phyloP scores from a whole-genome alignment of 2,329 filamentous ascomycete species.

The Fusarium sp. region DNA sequence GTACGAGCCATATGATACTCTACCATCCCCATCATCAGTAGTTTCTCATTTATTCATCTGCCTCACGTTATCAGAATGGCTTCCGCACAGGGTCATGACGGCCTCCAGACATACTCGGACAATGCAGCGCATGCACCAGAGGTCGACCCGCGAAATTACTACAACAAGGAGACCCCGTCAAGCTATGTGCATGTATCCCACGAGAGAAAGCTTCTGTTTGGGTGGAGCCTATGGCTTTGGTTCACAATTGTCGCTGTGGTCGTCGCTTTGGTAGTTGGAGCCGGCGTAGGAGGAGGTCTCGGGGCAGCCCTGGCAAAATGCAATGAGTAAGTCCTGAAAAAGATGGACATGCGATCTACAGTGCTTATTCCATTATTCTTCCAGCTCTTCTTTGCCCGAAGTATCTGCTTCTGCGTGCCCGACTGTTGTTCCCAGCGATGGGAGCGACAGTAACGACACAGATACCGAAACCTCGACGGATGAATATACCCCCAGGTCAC shows the following conservation, averaged over 20 bases:
- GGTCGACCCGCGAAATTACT: background rate
- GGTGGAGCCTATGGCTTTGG: background rate
- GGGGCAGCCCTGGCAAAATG: slow-evolving; percentile 14
- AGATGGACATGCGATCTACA: too few species aligned
- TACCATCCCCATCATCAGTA: background rate
- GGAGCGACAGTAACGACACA: too few species aligned
- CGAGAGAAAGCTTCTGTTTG: background rate
- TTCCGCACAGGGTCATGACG: background rate
- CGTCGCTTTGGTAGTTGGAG: slow-evolving; percentile 12
- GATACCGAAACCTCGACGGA: too few species aligned
- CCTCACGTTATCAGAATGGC: background rate
- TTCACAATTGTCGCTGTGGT: slow-evolving; percentile 6
- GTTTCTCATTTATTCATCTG: background rate
- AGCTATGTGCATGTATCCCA: background rate
- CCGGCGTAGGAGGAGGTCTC: slow-evolving; percentile 16
- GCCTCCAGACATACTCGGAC: slow-evolving; percentile 12
- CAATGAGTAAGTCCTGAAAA: too few species aligned
- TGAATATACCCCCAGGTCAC: too few species aligned
- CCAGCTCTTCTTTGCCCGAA: too few species aligned
- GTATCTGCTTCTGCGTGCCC: too few species aligned
- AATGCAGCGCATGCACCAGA: slow-evolving; percentile 15
- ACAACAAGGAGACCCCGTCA: background rate
- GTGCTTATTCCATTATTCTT: too few species aligned
- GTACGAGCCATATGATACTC: too few species aligned
- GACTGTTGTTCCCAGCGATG: too few species aligned